A percentile compares a stretch with the other conserved stretches of the same genome.
These are phyloP conservation scores for Helichrysum umbraculigerum DNA, from an alignment of 129 eudicot species.

Conservation along the genomic window DNA sequence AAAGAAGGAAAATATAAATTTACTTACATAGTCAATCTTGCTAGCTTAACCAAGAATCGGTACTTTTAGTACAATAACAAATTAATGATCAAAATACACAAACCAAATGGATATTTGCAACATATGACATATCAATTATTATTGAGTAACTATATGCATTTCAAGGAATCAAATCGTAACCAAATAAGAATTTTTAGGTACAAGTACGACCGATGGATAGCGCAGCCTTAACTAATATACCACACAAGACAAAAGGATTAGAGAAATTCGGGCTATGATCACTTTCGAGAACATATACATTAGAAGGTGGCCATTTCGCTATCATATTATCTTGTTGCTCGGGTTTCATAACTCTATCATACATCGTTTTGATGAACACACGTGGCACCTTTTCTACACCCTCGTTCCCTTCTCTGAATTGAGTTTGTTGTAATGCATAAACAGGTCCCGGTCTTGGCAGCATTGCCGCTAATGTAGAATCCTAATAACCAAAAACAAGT, in stretches of 20 bases:
- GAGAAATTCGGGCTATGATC: slow-evolving; percentile 88
- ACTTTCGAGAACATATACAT: slow-evolving; percentile 55
- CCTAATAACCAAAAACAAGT: slow-evolving; percentile 35
- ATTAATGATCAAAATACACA: too few relatives aligned
- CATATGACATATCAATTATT: not conserved
- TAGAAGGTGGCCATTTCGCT: slow-evolving; percentile 60
- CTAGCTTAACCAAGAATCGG: too few relatives aligned
- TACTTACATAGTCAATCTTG: too few relatives aligned
- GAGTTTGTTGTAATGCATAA: slow-evolving; percentile 44
- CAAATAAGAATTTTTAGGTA: not conserved
- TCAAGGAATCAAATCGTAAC: not conserved
- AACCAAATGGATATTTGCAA: too few relatives aligned
- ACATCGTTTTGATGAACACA: slow-evolving; percentile 54
- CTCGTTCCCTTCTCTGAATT: slow-evolving; percentile 36
- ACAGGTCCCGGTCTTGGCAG: slow-evolving; percentile 61
- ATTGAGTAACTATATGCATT: not conserved
- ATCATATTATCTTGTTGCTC: slow-evolving; percentile 80
- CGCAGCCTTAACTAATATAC: slow-evolving; percentile 58
- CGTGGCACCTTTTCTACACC: slow-evolving; percentile 53
- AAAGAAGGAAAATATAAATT: too few relatives aligned
- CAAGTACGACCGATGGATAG: not conserved
- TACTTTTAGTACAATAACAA: too few relatives aligned
- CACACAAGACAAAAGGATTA: slow-evolving; percentile 60
- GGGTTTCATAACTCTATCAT: slow-evolving; percentile 53
- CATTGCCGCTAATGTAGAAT: slow-evolving; percentile 69